Evolutionary conservation across 306 rosid species (phyloP).

Genomic region (Cicer pinnatifidum): DNA sequence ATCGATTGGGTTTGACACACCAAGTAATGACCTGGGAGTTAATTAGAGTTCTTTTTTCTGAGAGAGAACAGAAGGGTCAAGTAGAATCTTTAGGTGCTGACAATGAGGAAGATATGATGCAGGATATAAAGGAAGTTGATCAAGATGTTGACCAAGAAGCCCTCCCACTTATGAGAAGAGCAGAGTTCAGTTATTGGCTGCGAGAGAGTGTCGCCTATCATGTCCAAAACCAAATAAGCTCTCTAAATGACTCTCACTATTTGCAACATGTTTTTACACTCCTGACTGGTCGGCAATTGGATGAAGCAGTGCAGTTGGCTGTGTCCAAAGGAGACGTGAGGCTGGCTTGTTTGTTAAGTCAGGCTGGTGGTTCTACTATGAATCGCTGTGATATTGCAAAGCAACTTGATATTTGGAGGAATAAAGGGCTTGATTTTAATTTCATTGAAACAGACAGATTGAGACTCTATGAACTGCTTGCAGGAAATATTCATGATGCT

Average conservation of each 20-base stretch:
- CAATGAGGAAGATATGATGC: conserved; percentile 93
- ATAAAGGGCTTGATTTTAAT: conserved; percentile 83
- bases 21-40: conserved; percentile 96
- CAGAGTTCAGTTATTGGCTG: conserved; percentile 95
- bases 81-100: conserved; percentile 66
- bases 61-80: conserved; percentile 59
- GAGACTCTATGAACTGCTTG: conserved; percentile 81
- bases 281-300: conserved; percentile 84
- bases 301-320: conserved; percentile 83
- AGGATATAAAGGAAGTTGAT: conserved; percentile 70
- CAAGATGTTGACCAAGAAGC: conserved; percentile 78
- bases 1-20: conserved; percentile 70
- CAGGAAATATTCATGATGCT: conserved; percentile 76
- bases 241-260: conserved; percentile 71
- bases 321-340: conserved; percentile 89
- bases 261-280: conserved; percentile 75
- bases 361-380: conserved; percentile 88
- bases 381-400: conserved; percentile 74
- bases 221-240: conserved; percentile 78
- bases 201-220: conserved; percentile 86
- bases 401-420: conserved; percentile 88
- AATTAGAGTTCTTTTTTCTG: conserved; percentile 88
- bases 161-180: conserved; percentile 87
- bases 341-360: conserved; percentile 86
- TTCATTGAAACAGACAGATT: conserved; percentile 85